Conservation (phyloP, 352 stramenopile genomes). For the Phytophthora podocarpi region DNA sequence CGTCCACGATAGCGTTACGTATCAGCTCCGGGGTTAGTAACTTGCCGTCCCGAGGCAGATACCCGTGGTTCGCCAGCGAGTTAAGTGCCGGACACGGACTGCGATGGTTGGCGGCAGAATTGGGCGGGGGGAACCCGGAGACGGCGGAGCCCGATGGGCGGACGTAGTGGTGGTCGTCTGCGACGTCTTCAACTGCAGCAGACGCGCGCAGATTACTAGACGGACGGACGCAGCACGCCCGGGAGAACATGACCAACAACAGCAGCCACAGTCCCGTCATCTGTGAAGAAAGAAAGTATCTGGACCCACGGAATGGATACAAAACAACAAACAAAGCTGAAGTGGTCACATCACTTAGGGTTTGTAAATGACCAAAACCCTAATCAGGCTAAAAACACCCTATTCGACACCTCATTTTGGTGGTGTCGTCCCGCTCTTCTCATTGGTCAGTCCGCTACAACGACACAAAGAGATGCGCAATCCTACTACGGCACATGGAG, state of each 20-base stretch:
- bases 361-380: too few relatives aligned
- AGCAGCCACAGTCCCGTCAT: not conserved
- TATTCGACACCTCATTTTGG: too few relatives aligned
- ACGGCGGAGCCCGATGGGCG: constrained; percentile 43
- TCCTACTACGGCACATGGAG: too few relatives aligned
- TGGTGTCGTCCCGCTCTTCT: too few relatives aligned
- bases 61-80: constrained; percentile 72
- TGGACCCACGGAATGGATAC: constrained; percentile 7
- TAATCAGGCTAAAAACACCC: too few relatives aligned
- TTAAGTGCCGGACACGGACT: constrained; percentile 72
- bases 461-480: not conserved
- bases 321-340: not conserved
- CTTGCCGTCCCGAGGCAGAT: constrained; percentile 68
- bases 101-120: constrained; percentile 48
- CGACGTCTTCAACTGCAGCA: too few relatives aligned
- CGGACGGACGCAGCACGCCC: not conserved
- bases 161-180: constrained; percentile 41
- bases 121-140: constrained; percentile 51
- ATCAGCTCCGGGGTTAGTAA: constrained; percentile 46
- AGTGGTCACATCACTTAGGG: not conserved
- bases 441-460: too few relatives aligned
- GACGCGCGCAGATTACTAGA: not conserved
- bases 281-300: not conserved
- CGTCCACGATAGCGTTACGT: constrained; percentile 40
- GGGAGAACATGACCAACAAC: constrained; percentile 17